These are phyloP conservation scores for Eutrema japonicum DNA, from an alignment of 345 rosid genomes.

Conservation along the genomic window DNA sequence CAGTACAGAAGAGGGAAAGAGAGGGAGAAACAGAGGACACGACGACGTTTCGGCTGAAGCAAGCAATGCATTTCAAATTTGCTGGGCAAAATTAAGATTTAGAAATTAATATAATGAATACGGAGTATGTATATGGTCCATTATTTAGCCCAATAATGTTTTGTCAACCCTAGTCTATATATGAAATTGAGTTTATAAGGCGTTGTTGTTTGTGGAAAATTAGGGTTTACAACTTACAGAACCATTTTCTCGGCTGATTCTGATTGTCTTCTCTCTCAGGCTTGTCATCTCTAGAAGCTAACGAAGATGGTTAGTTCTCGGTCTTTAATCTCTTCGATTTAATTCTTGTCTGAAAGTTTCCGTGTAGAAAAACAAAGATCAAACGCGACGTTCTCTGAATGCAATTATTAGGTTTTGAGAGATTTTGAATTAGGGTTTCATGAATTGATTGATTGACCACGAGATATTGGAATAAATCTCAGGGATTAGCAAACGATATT, in stretches of 20 bases:
- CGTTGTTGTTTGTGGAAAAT: neutral
- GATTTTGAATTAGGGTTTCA: neutral
- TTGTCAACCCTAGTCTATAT: too few relatives aligned
- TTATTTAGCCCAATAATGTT: too few relatives aligned
- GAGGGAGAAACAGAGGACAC: too few relatives aligned
- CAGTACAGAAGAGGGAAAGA: too few relatives aligned
- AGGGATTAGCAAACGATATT: conserved; percentile 60
- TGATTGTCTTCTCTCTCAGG: neutral
- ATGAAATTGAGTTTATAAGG: neutral
- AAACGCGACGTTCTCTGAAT: neutral
- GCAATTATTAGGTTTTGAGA: neutral
- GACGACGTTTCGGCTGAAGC: too few relatives aligned
- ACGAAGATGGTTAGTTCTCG: conserved; percentile 29
- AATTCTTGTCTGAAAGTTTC: neutral
- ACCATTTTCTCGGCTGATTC: conserved; percentile 24
- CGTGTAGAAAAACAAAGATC: too few relatives aligned
- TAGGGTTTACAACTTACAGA: conserved; percentile 19
- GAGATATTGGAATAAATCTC: neutral
- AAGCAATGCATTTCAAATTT: too few relatives aligned
- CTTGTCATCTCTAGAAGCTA: neutral
- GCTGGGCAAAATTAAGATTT: too few relatives aligned
- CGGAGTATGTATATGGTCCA: too few relatives aligned
- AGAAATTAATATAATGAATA: too few relatives aligned
- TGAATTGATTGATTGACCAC: neutral
- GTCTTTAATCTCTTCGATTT: neutral